Evolutionary conservation across 208 protist species (phyloP).

Genomic region (Acanthamoeba castellanii): DNA sequence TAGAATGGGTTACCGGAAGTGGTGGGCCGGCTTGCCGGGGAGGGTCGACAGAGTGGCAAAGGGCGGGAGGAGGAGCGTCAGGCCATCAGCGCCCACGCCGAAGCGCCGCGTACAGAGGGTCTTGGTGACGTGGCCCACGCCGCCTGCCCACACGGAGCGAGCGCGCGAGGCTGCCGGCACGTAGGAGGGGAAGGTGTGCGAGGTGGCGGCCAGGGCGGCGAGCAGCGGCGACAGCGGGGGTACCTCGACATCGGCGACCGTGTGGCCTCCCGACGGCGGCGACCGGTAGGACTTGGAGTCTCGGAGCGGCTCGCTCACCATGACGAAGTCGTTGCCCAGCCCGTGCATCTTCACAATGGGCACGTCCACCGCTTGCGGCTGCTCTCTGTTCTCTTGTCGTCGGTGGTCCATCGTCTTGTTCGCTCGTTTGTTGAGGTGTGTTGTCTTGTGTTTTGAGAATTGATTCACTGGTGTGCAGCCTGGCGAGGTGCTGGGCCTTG

Average conservation of each 20-base stretch:
- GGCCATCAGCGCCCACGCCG: constrained; percentile 10
- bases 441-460: not conserved
- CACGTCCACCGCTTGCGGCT: not conserved
- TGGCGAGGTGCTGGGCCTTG: no score
- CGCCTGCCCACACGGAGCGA: constrained; percentile 18
- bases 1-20: not conserved
- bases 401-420: not conserved
- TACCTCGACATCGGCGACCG: not conserved
- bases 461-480: not conserved
- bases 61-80: constrained; percentile 13
- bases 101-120: constrained; percentile 3
- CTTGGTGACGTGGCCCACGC: constrained; percentile 18
- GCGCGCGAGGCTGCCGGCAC: not conserved
- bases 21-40: not conserved
- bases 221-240: constrained; percentile 7
- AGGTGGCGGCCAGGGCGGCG: not conserved
- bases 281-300: not conserved
- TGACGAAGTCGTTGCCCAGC: constrained; percentile 34
- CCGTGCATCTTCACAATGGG: constrained; percentile 43
- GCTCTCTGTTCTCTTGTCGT: not conserved
- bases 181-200: constrained; percentile 24
- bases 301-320: not conserved
- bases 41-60: not conserved
- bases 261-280: not conserved
- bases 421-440: not conserved